Evolutionary conservation across 345 rosid genomes (phyloP), one percentile per base, ranked within the genome.

Genomic region (Rhodamnia argentea): DNA sequence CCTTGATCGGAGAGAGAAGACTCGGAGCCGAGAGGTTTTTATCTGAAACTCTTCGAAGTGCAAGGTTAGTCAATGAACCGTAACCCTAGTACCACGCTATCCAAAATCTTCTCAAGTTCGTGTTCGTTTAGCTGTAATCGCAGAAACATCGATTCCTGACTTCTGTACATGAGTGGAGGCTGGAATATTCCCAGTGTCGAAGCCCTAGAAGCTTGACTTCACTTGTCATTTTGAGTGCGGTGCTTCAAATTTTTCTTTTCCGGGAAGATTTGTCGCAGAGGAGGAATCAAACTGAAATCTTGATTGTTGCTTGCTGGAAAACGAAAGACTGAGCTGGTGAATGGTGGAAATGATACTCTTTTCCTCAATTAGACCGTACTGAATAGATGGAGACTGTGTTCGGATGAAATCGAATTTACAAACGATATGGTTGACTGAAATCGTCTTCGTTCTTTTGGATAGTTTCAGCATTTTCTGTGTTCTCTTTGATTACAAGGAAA

Each of bases 31-130:
- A 53, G 82, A 53, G 75, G 75, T 75, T 51, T 20, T 52, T 50
- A 37, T 56, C 52, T 37, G 37, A 23, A 88, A 26, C 88, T 83
- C 87, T 52, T 40, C 85, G 42, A 51, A 85, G 92, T 90, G 91
- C 90, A 89, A 90, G 93, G 92, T 90, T 52, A 89, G 93, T 90
- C 92, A 85, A 88, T 83, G 75, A 59, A 13, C 83, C 47, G 40
- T 75, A 86, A 50, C 85, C 83, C 75, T 47, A 70, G 87, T 59
- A 75, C 85, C 23, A 16, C 70, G 44, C 27, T 11, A 47, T 32
- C 62, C 22, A 29, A 40, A 54, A 64, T n/a, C 22, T 32, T 83
- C 52, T 54, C 64, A 8, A 53, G 29, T 85, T 81, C 52, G 32
- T 15, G 22, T 15, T 37, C n/a, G 82, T 32, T 27, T 83, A 83